Evolutionary conservation across 1,284 basidiomycete species (phyloP).

Genomic region (Leucoagaricus sp.): DNA sequence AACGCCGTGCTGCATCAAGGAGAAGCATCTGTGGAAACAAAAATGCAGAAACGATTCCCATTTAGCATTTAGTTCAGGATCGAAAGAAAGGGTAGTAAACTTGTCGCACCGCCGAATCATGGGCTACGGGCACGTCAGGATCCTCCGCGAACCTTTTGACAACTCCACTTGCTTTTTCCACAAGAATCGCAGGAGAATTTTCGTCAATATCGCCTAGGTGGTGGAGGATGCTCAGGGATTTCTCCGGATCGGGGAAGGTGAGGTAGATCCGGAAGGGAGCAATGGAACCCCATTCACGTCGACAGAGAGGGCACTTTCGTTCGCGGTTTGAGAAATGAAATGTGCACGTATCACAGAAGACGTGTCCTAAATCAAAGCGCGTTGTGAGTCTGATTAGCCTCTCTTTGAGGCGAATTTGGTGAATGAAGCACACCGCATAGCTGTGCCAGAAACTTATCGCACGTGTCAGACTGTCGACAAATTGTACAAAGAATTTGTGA

Average conservation of each 20-base stretch:
- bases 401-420: too few species aligned
- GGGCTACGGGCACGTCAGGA: not conserved
- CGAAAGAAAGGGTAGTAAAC: not conserved
- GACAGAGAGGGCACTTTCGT: slow-evolving; percentile 4
- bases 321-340: slow-evolving; percentile 1
- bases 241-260: slow-evolving; percentile 6
- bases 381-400: not conserved
- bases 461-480: not conserved
- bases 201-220: slow-evolving; percentile 9
- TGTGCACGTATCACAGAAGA: slow-evolving; percentile 10
- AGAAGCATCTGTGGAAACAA: not conserved
- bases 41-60: not conserved
- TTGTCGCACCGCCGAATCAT: slow-evolving; percentile 2
- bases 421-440: slow-evolving; percentile 8
- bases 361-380: slow-evolving; percentile 7
- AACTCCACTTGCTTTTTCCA: slow-evolving; percentile 1
- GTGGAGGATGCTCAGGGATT: not conserved
- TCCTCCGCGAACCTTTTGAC: not conserved
- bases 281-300: slow-evolving; percentile 3
- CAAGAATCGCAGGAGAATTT: not conserved
- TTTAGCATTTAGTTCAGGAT: not conserved
- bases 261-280: slow-evolving; percentile 7
- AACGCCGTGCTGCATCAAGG: slow-evolving; percentile 2
- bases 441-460: slow-evolving; percentile 3
- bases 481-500: slow-evolving; percentile 6